These are phyloP conservation scores for Paramecium bursaria DNA, from an alignment of 73 alveolate genomes.

Conservation along the genomic window DNA sequence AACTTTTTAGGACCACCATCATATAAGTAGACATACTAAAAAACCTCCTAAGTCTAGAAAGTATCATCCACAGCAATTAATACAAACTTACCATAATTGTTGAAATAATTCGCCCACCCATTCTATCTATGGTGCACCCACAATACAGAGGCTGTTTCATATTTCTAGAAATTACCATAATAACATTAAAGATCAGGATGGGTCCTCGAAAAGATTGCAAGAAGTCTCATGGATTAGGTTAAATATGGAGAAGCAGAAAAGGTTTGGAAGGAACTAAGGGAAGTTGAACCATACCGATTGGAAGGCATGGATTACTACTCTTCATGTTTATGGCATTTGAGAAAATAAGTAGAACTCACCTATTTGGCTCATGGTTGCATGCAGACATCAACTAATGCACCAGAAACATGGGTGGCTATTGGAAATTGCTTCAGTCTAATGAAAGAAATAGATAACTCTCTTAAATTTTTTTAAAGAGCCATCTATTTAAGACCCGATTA, in stretches of 20 bases:
- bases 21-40: neutral
- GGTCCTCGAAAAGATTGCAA: conserved; percentile 89
- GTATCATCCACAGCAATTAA: neutral
- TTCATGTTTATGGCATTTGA: conserved; percentile 95
- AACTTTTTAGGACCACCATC: neutral
- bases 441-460: conserved; percentile 96
- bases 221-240: conserved; percentile 90
- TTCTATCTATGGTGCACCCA: conserved; percentile 78
- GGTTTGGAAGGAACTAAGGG: conserved; percentile 78
- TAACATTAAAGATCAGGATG: conserved; percentile 90
- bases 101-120: conserved; percentile 86
- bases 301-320: conserved; percentile 96
- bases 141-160: conserved; percentile 85
- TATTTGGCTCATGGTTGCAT: conserved; percentile 77
- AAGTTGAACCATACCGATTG: conserved; percentile 89
- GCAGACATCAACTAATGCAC: conserved; percentile 88
- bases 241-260: conserved; percentile 93
- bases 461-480: conserved; percentile 94
- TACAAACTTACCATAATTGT: conserved; percentile 64
- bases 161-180: conserved; percentile 85
- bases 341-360: conserved; percentile 93
- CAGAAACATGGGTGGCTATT: conserved; percentile 97
- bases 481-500: conserved; percentile 86
- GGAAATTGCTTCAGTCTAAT: conserved; percentile 94
- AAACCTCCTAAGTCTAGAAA: neutral